Base-by-base conservation (phyloP, 2,329 filamentous ascomycete genomes). In the Trichoderma koningii region DNA sequence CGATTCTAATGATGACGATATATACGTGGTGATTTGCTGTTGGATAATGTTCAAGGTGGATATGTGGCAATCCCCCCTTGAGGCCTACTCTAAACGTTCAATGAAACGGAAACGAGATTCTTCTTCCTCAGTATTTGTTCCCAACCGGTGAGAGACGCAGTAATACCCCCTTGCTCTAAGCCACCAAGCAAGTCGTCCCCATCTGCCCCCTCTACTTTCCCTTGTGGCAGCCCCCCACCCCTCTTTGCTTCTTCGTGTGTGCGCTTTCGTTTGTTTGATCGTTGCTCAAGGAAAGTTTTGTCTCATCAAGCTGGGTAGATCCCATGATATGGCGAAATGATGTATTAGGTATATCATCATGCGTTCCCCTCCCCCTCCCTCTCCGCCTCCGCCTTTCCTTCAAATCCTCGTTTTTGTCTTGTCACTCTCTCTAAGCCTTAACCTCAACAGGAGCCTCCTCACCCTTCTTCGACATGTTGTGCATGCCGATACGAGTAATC, bases 401-500 rank as follows among this genome's bases (percentile, higher is more conserved):
- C 15, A n/a, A 23, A 42, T 34, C 17, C 42, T 34, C 21, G 10
- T 34, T 3, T 47, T 47, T 30, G 21, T 41, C n/a, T 5, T 50
- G 30, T 15, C 10, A 17, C 10, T 12, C 9, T 41, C 23, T 53
- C 65, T 69, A 75, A 62, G 71, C 70, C 68, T 74, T 74, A 66
- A 69, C 66, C 75, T 82, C 79, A 61, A 77, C 74, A 30, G 80
- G 79, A 67, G 78, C 76, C 44, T 74, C 71, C n/a, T 73, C 70
- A 26, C 68, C 74, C 80, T 91, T 88, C 74, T 88, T 78, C 67
- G 82, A 84, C 69, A 81, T 78, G 71, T 89, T 83, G 77, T 88
- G 89, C 73, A 86, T 64, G 71, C 87, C 78, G 74, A 98, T 97
- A 73, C 95, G 89, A 70, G 81, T 81, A 70, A 92, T 84, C 83